Evolutionary conservation across 1,139 yeast genomes (phyloP).

Genomic region (Pichia kudriavzevii): DNA sequence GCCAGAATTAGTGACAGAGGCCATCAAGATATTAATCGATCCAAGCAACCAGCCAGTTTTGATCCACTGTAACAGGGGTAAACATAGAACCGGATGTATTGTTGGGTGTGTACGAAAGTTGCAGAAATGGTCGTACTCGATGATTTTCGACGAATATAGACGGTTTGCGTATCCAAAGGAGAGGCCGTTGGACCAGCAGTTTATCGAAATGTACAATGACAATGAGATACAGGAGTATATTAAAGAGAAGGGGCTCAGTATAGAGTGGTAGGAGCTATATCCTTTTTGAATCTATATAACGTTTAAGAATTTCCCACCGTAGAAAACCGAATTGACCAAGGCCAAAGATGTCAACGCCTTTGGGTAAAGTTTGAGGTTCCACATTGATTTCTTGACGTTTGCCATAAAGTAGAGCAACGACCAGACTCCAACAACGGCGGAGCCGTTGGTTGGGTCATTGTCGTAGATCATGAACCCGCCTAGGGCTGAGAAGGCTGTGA

Average conservation of each 20-base stretch:
- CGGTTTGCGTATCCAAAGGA: conserved; percentile 93
- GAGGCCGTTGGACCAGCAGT: conserved; percentile 90
- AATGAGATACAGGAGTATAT: conserved; percentile 50
- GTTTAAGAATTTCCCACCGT: conserved; percentile 40
- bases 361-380: conserved; percentile 49
- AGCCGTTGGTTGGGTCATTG: conserved; percentile 74
- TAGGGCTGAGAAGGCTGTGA: conserved; percentile 64
- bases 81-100: conserved; percentile 92
- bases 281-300: conserved; percentile 2
- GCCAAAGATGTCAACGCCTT: conserved; percentile 53
- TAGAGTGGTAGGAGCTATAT: conserved; percentile 45
- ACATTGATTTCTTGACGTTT: conserved; percentile 58
- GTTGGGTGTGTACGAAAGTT: conserved; percentile 85
- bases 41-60: conserved; percentile 86
- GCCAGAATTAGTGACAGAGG: conserved; percentile 68
- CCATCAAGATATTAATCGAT: conserved; percentile 70
- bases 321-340: conserved; percentile 51
- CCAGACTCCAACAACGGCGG: conserved; percentile 90
- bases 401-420: conserved; percentile 67
- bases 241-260: conserved; percentile 43
- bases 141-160: conserved; percentile 91
- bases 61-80: conserved; percentile 93
- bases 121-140: conserved; percentile 87
- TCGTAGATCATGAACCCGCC: conserved; percentile 82
- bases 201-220: conserved; percentile 81